Evolutionary conservation across 139 green algal species (phyloP), one percentile per base, ranked within the genome.

Genomic region (Micromonas pusilla): DNA sequence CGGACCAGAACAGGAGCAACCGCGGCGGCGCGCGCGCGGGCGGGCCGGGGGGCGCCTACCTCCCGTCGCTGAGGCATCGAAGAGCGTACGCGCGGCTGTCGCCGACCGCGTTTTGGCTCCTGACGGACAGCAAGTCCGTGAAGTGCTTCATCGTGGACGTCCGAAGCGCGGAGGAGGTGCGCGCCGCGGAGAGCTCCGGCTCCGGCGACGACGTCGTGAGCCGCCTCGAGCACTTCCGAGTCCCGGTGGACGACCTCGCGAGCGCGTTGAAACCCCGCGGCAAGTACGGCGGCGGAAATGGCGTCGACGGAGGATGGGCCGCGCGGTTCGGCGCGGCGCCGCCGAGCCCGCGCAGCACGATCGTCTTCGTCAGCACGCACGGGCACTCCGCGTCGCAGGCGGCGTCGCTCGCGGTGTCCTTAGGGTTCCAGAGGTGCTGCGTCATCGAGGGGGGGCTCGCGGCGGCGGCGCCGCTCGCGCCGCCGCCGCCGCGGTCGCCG

Each of bases 311-410:
- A n/a, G 16, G 45, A 57, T 16, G 45, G 45, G 45, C 68, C 68
- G 37, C n/a, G 31, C 25, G 38, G 20, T 28, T n/a, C n/a, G n/a
- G n/a, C n/a, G n/a, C n/a, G n/a, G 19, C 23, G 19, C 25, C 33
- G 23, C 68, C 68, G 37, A 34, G 37, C 1, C 53, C 62, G 37
- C 36, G 37, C 36, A 62, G 13, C 2, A 75, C 37, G 21, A 33
- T 75, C 16, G 53, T 75, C 25, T 75, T 75, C 33, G 37, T 75
- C 36, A 38, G 21, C 21, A 60, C 68, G 0, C 68, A 75, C 68
- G 68, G 68, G 19, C 23, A 75, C 9, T 20, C 25, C 37, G 31
- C 68, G 20, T 33, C 68, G 3, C 68, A 75, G 23, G 68, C 68
- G 1, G 68, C 68, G 21, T 34, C 68, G 33, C 21, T 63, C 21